Evolutionary conservation across 73 alveolate genomes (phyloP).

Genomic region (Tetrahymena borealis): DNA sequence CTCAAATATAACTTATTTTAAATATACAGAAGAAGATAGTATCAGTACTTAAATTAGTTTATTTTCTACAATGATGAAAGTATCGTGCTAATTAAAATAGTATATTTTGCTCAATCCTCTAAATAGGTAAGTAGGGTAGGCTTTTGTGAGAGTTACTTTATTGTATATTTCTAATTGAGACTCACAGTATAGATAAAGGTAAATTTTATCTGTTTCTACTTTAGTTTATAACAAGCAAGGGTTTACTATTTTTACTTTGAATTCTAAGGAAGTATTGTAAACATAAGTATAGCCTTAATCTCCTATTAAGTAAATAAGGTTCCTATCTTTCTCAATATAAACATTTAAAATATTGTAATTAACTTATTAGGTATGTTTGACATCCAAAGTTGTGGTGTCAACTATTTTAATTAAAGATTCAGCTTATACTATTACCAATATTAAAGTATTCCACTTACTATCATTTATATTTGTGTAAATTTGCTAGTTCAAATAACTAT

Average conservation of each 20-base stretch:
- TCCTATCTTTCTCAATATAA: not conserved
- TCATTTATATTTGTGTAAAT: not conserved
- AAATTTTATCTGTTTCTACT: not conserved
- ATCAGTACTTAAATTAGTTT: not conserved
- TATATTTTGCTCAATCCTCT: not conserved
- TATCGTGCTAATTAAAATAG: not conserved
- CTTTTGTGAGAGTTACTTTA: not conserved
- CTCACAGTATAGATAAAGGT: not conserved
- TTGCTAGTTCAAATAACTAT: not conserved
- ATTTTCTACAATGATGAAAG: not conserved
- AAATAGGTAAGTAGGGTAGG: not conserved
- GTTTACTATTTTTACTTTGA: not conserved
- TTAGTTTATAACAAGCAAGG: not conserved
- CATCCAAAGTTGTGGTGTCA: not conserved
- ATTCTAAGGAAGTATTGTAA: not conserved
- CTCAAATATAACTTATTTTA: not conserved
- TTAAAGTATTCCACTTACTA: not conserved
- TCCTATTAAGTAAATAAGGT: not conserved
- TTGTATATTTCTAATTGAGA: not conserved
- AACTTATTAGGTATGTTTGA: not conserved
- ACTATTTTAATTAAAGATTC: not conserved
- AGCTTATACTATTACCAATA: not conserved
- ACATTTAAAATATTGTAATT: not conserved
- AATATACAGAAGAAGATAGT: not conserved
- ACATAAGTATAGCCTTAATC: not conserved